Base-by-base conservation (phyloP, 2,329 filamentous ascomycete species). In the Trichoderma semiorbis region DNA sequence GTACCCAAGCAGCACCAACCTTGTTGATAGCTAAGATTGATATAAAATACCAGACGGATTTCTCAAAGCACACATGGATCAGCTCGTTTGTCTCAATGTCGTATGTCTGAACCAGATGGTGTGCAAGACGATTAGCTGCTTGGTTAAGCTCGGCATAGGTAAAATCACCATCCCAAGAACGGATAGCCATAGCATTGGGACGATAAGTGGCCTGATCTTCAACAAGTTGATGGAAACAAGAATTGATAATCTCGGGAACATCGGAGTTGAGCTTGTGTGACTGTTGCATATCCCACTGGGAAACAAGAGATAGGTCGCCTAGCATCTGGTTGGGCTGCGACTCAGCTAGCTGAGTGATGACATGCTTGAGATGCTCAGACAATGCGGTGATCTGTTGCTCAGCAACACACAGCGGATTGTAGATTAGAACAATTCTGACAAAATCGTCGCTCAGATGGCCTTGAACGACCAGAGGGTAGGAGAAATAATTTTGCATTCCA, bases 21-120 rank as follows among this genome's bases (percentile, higher is more conserved):
- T 78, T 78, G 28, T 79, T 72, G 36, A 79, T 72, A 18, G 69
- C 78, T 12, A 79, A 43, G 57, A 78, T 75, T 1, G 75, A 74
- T 1, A 78, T 71, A 5, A 74, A 28, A 16, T 73, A 68, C 74
- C 72, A 75, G n/a, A 53, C 18, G 7, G 71, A 77, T 72, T 78
- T 74, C 18, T 74, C 73, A 12, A 73, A 74, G 43, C 62, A 74
- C 1, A 74, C 28, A 1, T 71, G 72, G 4, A 74, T 71, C 1
- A 58, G 7, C 76, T 72, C 53, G 77, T 5, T 73, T 72, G 3
- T 69, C 53, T 30, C 81, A 73, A 34, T 77, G 74, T 14, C 61
- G 12, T 53, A 34, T 6, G 32, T 30, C 18, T 43, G 24, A 68
- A 69, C 14, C 28, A 68, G 34, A 34, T 67, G 21, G n/a, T 65